Evolutionary conservation across 805 yeast species (phyloP).

Genomic region (Tetrapisispora pingtungensis): DNA sequence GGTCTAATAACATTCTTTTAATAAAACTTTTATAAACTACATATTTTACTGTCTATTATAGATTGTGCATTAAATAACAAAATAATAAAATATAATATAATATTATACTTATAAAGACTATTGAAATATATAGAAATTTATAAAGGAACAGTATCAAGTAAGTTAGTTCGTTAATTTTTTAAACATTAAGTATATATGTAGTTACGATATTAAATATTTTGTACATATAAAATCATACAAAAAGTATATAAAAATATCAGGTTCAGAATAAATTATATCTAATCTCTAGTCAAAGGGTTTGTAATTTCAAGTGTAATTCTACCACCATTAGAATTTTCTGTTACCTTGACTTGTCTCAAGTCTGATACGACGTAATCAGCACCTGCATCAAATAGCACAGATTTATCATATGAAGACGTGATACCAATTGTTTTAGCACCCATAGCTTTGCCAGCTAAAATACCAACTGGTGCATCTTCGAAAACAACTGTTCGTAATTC

Average conservation of each 20-base stretch:
- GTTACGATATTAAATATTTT: too few species aligned
- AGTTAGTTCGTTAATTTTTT: too few species aligned
- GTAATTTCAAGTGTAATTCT: conserved; percentile 9
- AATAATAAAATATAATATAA: too few species aligned
- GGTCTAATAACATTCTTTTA: not conserved
- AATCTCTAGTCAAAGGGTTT: conserved; percentile 7
- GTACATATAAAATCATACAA: too few species aligned
- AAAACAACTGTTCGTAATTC: conserved; percentile 43
- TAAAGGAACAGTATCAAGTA: too few species aligned
- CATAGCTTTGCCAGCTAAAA: conserved; percentile 62
- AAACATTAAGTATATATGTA: too few species aligned
- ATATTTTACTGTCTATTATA: not conserved
- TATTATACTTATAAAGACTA: too few species aligned
- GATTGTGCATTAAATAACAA: conserved; percentile 1
- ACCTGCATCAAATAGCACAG: conserved; percentile 54
- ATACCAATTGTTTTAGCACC: conserved; percentile 70
- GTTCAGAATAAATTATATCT: not conserved
- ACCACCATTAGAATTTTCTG: conserved; percentile 7
- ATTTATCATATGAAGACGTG: conserved; percentile 59
- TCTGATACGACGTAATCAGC: conserved; percentile 69
- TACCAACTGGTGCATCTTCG: conserved; percentile 79
- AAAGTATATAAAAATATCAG: too few species aligned
- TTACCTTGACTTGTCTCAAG: conserved; percentile 27
- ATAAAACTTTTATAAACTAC: not conserved
- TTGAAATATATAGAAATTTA: too few species aligned